phyloP scores from a whole-genome alignment of 1,139 yeast species.

The Yamadazyma atmosphaerica region DNA sequence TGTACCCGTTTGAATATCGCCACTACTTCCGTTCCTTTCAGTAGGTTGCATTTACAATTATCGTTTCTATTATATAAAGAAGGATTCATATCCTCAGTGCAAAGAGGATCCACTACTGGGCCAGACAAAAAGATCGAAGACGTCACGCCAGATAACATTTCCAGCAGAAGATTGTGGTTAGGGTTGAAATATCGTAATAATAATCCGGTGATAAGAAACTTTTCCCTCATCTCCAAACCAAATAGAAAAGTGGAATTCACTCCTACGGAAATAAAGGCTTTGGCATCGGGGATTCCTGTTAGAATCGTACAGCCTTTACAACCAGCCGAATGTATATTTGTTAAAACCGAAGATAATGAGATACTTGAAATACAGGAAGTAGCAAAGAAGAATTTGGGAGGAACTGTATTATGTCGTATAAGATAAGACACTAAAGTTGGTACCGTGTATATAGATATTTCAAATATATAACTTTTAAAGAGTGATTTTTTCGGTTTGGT shows the following conservation, averaged over 20 bases:
- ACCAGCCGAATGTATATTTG: slow-evolving; percentile 86
- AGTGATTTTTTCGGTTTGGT: slow-evolving; percentile 26
- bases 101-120: slow-evolving; percentile 85
- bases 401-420: slow-evolving; percentile 82
- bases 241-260: slow-evolving; percentile 70
- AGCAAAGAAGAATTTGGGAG: slow-evolving; percentile 67
- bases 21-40: slow-evolving; percentile 80
- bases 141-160: slow-evolving; percentile 83
- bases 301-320: slow-evolving; percentile 78
- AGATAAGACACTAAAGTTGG: slow-evolving; percentile 29
- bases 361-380: slow-evolving; percentile 83
- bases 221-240: slow-evolving; percentile 81
- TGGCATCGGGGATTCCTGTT: slow-evolving; percentile 76
- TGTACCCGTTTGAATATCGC: slow-evolving; percentile 75
- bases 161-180: slow-evolving; percentile 88
- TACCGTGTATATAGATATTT: slow-evolving; percentile 9
- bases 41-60: slow-evolving; percentile 78
- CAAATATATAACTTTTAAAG: slow-evolving; percentile 15
- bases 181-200: slow-evolving; percentile 86
- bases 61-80: slow-evolving; percentile 85
- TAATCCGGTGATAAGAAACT: slow-evolving; percentile 70
- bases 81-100: slow-evolving; percentile 84
- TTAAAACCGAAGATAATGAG: slow-evolving; percentile 52
- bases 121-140: slow-evolving; percentile 78
- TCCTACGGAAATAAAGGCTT: slow-evolving; percentile 62